Conservation (phyloP, 116 monocot species). For the Posidonia oceanica region DNA sequence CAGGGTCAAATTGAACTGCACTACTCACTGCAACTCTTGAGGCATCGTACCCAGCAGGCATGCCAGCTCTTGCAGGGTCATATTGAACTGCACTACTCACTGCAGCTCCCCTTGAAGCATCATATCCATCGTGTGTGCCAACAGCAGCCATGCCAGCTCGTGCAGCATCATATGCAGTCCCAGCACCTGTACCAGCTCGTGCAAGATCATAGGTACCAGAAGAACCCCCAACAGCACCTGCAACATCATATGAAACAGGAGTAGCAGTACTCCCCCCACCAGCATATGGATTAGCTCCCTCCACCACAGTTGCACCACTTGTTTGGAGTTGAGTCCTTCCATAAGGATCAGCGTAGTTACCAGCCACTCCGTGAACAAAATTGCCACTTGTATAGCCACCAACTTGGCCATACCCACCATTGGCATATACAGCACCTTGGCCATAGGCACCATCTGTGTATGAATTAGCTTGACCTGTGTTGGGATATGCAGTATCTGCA, state of each 20-base stretch:
- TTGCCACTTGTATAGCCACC: constrained; percentile 14
- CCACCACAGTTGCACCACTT: neutral
- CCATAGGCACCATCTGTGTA: constrained; percentile 6
- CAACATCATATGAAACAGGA: neutral
- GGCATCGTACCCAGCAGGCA: constrained; percentile 1
- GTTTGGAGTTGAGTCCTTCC: constrained; percentile 11
- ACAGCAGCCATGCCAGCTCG: neutral
- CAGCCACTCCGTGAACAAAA: constrained; percentile 2
- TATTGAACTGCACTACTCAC: constrained; percentile 3
- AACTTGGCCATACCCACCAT: constrained; percentile 8
- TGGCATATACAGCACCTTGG: constrained; percentile 8
- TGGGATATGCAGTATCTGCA: constrained; percentile 8
- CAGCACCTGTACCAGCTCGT: neutral
- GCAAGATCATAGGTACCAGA: constrained; percentile 6
- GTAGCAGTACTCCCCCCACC: constrained; percentile 1
- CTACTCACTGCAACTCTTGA: neutral
- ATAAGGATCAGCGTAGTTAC: constrained; percentile 17
- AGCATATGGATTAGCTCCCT: constrained; percentile 12
- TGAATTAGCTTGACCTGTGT: constrained; percentile 4
- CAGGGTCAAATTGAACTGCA: neutral
- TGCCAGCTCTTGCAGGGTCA: neutral
- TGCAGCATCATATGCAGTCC: constrained; percentile 1
- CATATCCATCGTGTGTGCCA: constrained; percentile 11
- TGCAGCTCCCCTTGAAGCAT: constrained; percentile 5
- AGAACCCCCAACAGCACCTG: neutral